Evolutionary conservation across 768 basidiomycete genomes (phyloP).

Genomic region (Clavaria fumosa): DNA sequence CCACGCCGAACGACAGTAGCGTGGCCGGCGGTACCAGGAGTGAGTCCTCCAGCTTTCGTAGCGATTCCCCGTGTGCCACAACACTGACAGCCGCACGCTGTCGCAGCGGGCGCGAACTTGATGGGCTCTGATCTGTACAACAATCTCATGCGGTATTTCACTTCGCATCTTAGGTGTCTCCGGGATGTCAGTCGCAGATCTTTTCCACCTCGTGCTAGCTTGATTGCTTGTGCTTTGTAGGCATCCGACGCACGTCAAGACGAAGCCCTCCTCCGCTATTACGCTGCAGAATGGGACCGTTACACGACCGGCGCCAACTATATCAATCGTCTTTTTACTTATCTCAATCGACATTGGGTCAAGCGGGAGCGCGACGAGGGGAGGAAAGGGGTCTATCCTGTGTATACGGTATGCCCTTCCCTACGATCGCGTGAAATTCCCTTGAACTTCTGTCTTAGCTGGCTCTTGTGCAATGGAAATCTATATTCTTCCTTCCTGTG

Average conservation of each 20-base stretch:
- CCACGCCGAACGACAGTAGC: constrained; percentile 27
- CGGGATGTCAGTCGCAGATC: constrained; percentile 22
- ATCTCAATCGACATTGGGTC: constrained; percentile 98
- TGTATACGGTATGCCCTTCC: constrained; percentile 67
- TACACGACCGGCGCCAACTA: constrained; percentile 97
- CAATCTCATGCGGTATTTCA: constrained; percentile 84
- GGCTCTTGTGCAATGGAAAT: constrained; percentile 92
- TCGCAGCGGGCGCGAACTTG: constrained; percentile 73
- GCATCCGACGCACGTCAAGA: constrained; percentile 69
- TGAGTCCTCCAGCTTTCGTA: constrained; percentile 33
- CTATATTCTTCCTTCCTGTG: constrained; percentile 78
- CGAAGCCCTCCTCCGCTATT: constrained; percentile 78
- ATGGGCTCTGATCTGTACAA: constrained; percentile 98
- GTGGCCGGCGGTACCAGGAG: constrained; percentile 49
- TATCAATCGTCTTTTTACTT: constrained; percentile 93
- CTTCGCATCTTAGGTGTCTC: constrained; percentile 60
- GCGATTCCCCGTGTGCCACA: too few relatives aligned
- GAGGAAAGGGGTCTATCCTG: constrained; percentile 82
- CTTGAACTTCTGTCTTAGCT: constrained; percentile 35
- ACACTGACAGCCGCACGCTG: too few relatives aligned
- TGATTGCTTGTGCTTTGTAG: constrained; percentile 25
- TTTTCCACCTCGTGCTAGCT: background rate
- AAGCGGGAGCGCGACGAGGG: constrained; percentile 97
- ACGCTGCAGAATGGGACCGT: constrained; percentile 86
- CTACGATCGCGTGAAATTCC: constrained; percentile 6